Evolutionary conservation across 1,139 yeast genomes (phyloP), one percentile per base, ranked within the genome.

Genomic region (Suhomyces chickasaworum): DNA sequence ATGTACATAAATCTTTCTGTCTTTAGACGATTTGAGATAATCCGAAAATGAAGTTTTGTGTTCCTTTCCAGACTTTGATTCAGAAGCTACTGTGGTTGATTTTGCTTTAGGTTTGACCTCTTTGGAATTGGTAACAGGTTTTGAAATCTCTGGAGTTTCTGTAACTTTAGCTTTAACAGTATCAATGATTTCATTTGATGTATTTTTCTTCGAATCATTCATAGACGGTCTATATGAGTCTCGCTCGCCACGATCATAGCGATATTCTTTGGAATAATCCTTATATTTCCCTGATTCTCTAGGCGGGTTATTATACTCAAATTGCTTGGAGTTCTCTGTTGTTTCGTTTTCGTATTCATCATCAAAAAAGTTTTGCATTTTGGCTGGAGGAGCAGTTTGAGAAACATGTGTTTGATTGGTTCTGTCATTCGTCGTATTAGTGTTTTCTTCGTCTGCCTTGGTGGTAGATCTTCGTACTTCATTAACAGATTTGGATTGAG

Each of bases 351-450:
- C 49, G 12, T 48, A 45, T 15, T 54, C 58, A 30, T 55, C 58
- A 34, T 55, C 58, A 46, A 55, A 55, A 10, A 55, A 45, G 44
- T 53, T 54, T 17, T 43, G 41, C 34, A 54, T 42, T 32, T 54
- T 54, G 2, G 50, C 45, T 30, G 53, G 53, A 6, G 53, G 37
- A 2, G 38, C 20, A n/a, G 22, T 20, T 22, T 22, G 36, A 15
- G 16, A n/a, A 18, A 37, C 10, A 13, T 18, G 27, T 8, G 29
- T 15, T 20, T 18, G 30, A 20, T 33, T 7, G 12, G 22, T 10
- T 15, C 33, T 39, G n/a, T 39, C 42, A 35, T 39, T 51, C 27
- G 48, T 50, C 9, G 42, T 32, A 9, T 32, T 15, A 10, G 40
- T n/a, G 21, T 18, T 13, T 5, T 34, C 44, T 3, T 34, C 33